Percentiles rank a stretch among this genome's conserved stretches.
These are phyloP conservation scores for Mrakia hoshinonis DNA, from an alignment of 768 basidiomycete species.

Conservation along the genomic window DNA sequence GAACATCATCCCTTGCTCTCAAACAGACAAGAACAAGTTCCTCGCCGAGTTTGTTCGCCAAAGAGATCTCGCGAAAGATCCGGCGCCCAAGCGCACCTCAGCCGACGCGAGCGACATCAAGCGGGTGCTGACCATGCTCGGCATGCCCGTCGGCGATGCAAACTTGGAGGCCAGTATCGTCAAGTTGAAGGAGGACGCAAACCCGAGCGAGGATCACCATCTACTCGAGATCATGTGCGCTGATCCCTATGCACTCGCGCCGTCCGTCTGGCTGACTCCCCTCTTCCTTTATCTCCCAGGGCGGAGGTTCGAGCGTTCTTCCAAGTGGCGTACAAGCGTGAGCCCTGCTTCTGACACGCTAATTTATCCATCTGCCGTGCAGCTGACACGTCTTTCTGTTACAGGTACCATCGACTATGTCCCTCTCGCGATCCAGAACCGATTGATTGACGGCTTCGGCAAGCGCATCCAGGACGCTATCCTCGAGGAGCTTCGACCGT, in stretches of 20 bases:
- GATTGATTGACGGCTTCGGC: neutral
- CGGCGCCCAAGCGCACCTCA: neutral
- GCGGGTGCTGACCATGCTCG: neutral
- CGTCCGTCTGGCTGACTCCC: neutral
- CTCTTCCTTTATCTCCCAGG: neutral
- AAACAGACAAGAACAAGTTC: conserved; percentile 1
- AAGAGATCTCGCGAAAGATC: neutral
- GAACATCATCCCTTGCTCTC: neutral
- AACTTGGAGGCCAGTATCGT: neutral
- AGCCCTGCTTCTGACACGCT: neutral
- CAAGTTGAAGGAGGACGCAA: neutral
- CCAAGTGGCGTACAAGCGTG: neutral
- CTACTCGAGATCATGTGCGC: neutral
- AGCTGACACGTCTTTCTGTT: neutral
- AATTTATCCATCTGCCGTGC: neutral
- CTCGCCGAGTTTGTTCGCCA: neutral
- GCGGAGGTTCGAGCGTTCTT: neutral
- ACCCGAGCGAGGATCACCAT: neutral
- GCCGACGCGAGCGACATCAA: neutral
- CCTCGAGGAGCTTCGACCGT: neutral
- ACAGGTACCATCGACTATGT: neutral
- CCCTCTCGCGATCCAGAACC: neutral
- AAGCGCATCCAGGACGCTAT: neutral
- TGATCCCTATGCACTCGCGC: too few species aligned
- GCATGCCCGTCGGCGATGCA: neutral